These are phyloP conservation scores for Boletus pseudopeckii DNA, from an alignment of 768 basidiomycete genomes.

Conservation along the genomic window DNA sequence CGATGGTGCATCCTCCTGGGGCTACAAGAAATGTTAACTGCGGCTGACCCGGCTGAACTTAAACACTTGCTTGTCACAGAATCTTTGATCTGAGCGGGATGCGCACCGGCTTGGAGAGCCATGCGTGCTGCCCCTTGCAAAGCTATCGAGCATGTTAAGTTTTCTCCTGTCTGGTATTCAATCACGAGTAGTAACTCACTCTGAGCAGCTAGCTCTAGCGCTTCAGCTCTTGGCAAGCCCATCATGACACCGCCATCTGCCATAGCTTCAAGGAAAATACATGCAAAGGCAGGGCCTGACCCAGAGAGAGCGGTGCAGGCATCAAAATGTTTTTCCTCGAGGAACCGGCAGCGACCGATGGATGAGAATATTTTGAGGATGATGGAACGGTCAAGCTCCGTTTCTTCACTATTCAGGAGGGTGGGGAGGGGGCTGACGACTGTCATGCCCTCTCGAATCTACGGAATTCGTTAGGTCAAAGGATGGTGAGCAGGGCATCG, in stretches of 20 bases:
- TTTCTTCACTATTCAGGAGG: conserved; percentile 35
- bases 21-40: conserved; percentile 46
- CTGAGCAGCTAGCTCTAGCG: conserved; percentile 92
- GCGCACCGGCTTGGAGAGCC: conserved; percentile 83
- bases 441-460: conserved; percentile 99
- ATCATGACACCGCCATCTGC: conserved; percentile 99
- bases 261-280: conserved; percentile 97
- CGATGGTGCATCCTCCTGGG: conserved; percentile 97
- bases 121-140: conserved; percentile 96
- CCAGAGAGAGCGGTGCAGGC: conserved; percentile 96
- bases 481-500: background rate
- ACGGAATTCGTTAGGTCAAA: background rate
- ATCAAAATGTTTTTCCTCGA: conserved; percentile 98
- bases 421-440: conserved; percentile 74
- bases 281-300: conserved; percentile 95
- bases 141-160: conserved; percentile 44
- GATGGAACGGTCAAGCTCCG: conserved; percentile 64
- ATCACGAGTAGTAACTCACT: conserved; percentile 48
- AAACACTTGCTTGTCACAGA: conserved; percentile 83
- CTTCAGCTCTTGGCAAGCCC: conserved; percentile 92
- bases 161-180: background rate
- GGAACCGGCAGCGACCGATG: conserved; percentile 91
- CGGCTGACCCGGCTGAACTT: background rate
- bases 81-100: conserved; percentile 96
- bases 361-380: conserved; percentile 95